phyloP scores from a whole-genome alignment of 768 basidiomycete species.

The Termitomyces sp. region DNA sequence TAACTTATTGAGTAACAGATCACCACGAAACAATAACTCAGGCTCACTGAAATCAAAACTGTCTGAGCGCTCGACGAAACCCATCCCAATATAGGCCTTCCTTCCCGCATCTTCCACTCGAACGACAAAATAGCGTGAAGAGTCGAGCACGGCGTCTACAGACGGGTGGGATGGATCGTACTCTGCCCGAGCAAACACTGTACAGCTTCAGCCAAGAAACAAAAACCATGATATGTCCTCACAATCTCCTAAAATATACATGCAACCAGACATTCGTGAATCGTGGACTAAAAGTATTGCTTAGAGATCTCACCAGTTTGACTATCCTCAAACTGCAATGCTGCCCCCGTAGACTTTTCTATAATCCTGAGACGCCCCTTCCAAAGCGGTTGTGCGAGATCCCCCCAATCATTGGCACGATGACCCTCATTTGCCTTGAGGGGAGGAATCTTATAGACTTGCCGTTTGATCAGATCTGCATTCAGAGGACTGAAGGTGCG shows the following conservation, averaged over 20 bases:
- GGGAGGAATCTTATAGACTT: conserved; percentile 92
- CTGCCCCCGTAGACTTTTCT: conserved; percentile 67
- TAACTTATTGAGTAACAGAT: conserved; percentile 6
- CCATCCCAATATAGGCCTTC: conserved; percentile 93
- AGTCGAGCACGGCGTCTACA: conserved; percentile 95
- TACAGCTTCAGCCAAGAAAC: conserved; percentile 18
- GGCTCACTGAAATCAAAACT: conserved; percentile 89
- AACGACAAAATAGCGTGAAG: conserved; percentile 92
- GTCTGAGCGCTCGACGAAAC: conserved; percentile 84
- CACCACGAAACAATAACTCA: conserved; percentile 1
- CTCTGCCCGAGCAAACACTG: conserved; percentile 85
- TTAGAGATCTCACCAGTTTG: conserved; percentile 57
- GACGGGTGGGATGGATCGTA: conserved; percentile 78
- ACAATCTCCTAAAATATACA: conserved; percentile 58
- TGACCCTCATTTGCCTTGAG: conserved; percentile 85
- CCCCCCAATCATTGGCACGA: conserved; percentile 91
- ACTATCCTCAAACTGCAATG: conserved; percentile 77
- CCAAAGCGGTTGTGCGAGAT: conserved; percentile 81
- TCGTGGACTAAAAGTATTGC: not conserved
- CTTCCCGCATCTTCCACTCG: conserved; percentile 85
- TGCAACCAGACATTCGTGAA: conserved; percentile 3
- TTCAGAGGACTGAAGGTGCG: not conserved
- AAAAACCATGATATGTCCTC: conserved; percentile 25
- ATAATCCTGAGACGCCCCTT: conserved; percentile 87
- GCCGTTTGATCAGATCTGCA: conserved; percentile 11